Evolutionary conservation across 1,284 basidiomycete species (phyloP), one percentile per base, ranked within the genome.

Genomic region (Fereydounia khargensis): DNA sequence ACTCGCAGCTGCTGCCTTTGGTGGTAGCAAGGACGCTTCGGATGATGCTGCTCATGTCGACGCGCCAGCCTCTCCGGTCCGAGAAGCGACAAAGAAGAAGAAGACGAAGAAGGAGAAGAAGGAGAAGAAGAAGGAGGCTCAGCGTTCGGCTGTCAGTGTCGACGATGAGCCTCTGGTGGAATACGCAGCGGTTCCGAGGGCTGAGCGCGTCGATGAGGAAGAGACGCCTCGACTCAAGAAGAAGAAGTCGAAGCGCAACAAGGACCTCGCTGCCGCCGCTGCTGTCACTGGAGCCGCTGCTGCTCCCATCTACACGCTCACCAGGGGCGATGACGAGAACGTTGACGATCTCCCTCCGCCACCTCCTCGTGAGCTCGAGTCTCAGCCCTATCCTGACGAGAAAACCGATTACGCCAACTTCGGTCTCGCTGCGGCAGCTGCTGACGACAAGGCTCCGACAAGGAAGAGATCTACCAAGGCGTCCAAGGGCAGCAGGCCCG

Each of bases 321-420:
- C n/a, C n/a, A n/a, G n/a, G n/a, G n/a, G n/a, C n/a, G n/a, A n/a
- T n/a, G n/a, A n/a, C n/a, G n/a, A n/a, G n/a, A n/a, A n/a, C n/a
- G n/a, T n/a, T n/a, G n/a, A n/a, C n/a, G n/a, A n/a, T n/a, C n/a
- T n/a, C n/a, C n/a, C n/a, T n/a, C n/a, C n/a, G n/a, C n/a, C n/a
- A n/a, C n/a, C n/a, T n/a, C n/a, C n/a, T n/a, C n/a, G n/a, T n/a
- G n/a, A n/a, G n/a, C n/a, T n/a, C n/a, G n/a, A n/a, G n/a, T n/a
- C n/a, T n/a, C n/a, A n/a, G n/a, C n/a, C n/a, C n/a, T n/a, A n/a
- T n/a, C n/a, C n/a, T n/a, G 32, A 34, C 33, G 52, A 46, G 25
- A 55, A 55, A 37, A 49, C 42, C 22, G 46, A 43, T 27, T 55
- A 49, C 31, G 48, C 39, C 4, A 42, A 49, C 33, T 42, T 47